These are phyloP conservation scores for Curvularia eragrostidis DNA, from an alignment of 2,329 filamentous ascomycete genomes.

Conservation along the genomic window DNA sequence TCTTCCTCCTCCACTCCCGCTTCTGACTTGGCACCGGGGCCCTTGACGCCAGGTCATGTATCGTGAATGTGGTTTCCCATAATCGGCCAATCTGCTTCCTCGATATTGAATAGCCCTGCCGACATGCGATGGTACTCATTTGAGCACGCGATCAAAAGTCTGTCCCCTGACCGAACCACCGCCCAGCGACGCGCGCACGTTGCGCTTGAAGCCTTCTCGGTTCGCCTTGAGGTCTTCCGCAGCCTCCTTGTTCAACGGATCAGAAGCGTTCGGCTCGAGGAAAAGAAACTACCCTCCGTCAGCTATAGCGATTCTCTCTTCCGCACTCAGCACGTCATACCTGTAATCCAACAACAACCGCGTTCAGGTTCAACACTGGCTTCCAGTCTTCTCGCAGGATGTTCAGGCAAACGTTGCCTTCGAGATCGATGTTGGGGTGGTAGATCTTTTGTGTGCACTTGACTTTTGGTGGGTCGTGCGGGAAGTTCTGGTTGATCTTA, in stretches of 20 bases:
- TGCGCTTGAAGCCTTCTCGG: slow-evolving; percentile 87
- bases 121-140: slow-evolving; percentile 53
- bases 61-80: not conserved
- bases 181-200: slow-evolving; percentile 82
- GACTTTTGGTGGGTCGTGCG: slow-evolving; percentile 96
- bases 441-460: slow-evolving; percentile 98
- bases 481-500: slow-evolving; percentile 91
- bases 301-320: slow-evolving; percentile 2
- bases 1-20: not conserved
- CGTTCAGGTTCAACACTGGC: slow-evolving; percentile 94
- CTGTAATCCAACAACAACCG: slow-evolving; percentile 92
- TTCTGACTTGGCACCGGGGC: not conserved
- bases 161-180: slow-evolving; percentile 78
- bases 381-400: slow-evolving; percentile 99
- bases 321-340: slow-evolving; percentile 53
- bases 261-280: slow-evolving; percentile 94
- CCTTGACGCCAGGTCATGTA: not conserved
- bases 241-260: slow-evolving; percentile 98
- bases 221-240: slow-evolving; percentile 89
- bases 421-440: slow-evolving; percentile 97
- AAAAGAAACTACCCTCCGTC: slow-evolving; percentile 77
- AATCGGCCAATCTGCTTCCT: not conserved
- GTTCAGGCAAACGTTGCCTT: slow-evolving; percentile 97
- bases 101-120: not conserved
- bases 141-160: slow-evolving; percentile 79